These are phyloP conservation scores for Lachnellula hyalina DNA, from an alignment of 2,329 filamentous ascomycete species.

Conservation along the genomic window DNA sequence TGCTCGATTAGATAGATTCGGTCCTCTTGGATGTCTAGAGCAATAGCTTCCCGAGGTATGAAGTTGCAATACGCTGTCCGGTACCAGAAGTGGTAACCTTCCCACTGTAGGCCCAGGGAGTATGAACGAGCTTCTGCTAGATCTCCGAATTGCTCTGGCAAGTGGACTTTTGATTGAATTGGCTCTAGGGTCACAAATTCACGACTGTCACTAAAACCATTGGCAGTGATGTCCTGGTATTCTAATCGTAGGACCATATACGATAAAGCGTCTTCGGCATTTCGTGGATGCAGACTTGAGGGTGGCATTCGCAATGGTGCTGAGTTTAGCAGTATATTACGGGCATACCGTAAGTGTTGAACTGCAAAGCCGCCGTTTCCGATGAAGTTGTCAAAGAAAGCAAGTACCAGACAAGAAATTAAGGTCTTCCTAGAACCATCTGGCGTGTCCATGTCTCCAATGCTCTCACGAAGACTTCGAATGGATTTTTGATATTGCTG, in stretches of 20 bases:
- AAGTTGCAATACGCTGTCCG: slow-evolving; percentile 11
- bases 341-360: slow-evolving; percentile 41
- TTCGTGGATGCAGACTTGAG: slow-evolving; percentile 29
- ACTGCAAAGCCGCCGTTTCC: slow-evolving; percentile 51
- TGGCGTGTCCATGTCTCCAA: slow-evolving; percentile 3
- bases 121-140: slow-evolving; percentile 25
- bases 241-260: slow-evolving; percentile 56
- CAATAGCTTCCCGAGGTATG: slow-evolving; percentile 31
- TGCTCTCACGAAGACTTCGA: slow-evolving; percentile 18
- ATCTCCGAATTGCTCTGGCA: slow-evolving; percentile 36
- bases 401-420: slow-evolving; percentile 21
- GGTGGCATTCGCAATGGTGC: slow-evolving; percentile 1
- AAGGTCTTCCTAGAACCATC: slow-evolving; percentile 11
- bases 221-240: slow-evolving; percentile 35
- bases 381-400: slow-evolving; percentile 25
- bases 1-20: slow-evolving; percentile 15
- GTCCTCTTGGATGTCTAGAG: neutral
- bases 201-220: slow-evolving; percentile 46
- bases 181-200: slow-evolving; percentile 62
- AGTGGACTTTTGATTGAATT: slow-evolving; percentile 47
- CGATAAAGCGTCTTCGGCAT: slow-evolving; percentile 48
- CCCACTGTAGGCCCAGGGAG: slow-evolving; percentile 29
- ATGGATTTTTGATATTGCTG: slow-evolving; percentile 26
- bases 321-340: slow-evolving; percentile 20
- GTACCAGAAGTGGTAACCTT: slow-evolving; percentile 35